Base-by-base conservation (phyloP, 1,284 basidiomycete genomes). In the Malassezia japonica region DNA sequence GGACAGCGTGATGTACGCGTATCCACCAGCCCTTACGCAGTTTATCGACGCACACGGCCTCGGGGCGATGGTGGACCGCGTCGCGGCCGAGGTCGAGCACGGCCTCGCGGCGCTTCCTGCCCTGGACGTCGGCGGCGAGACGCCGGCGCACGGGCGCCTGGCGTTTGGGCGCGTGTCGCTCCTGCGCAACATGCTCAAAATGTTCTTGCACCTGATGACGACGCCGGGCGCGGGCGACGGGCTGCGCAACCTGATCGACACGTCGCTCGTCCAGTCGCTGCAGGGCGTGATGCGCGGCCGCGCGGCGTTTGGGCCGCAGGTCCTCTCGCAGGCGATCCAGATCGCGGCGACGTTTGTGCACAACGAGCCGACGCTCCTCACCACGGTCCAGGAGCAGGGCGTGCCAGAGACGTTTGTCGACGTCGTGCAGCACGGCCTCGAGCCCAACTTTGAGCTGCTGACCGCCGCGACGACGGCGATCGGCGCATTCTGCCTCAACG, bases 271-370 rank as follows among this genome's bases (percentile, higher is more conserved):
- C 39, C 81, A 82, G 65, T 89, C 87, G 1, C 79, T 94, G 70
- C 89, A 89, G 77, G 83, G 81, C 71, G 86, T 98, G 44, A 84
- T 98, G 64, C 81, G 86, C 64, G 79, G 89, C 64, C 80, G 86
- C 24, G 78, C 78, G 25, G 78, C 86, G 20, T 96, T 95, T 75
- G 94, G 94, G 2, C 80, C 87, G 1, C 85, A 83, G 62, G 82
- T 94, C 47, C 80, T 92, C 44, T 84, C 87, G 1, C 55, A 62
- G 8, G 58, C 88, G 1, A 88, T 95, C 78, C 92, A 92, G 75
- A 87, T 95, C 71, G 90, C 95, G 84, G 84, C 92, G 5, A 91
- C 90, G 0, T 96, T 99, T 73, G 84, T 98, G 15, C 92, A 99
- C 78, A 99, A 96, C 66, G 94, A 99, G 75, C 94, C 94, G 9